These are phyloP conservation scores for Ceratocystis papillata DNA, from an alignment of 2,329 filamentous ascomycete species.

Conservation along the genomic window DNA sequence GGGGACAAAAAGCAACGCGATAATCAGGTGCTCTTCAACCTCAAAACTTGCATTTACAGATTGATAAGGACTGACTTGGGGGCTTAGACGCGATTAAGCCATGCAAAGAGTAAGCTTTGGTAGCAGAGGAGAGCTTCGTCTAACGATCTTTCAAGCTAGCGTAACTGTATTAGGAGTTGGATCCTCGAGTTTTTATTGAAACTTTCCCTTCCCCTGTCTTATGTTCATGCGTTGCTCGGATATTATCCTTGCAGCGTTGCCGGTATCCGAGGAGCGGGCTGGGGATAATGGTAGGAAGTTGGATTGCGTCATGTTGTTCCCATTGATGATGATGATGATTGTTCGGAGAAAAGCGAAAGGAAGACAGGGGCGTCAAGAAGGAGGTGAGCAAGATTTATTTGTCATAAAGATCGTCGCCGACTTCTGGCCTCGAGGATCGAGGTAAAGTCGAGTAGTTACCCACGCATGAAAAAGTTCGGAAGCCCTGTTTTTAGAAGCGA, in stretches of 20 bases:
- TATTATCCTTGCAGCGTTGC: conserved; percentile 19
- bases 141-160: not conserved
- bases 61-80: not conserved
- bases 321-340: not conserved
- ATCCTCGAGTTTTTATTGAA: not conserved
- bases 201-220: conserved; percentile 4
- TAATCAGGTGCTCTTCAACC: not conserved
- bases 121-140: not conserved
- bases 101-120: too few relatives aligned
- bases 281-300: not conserved
- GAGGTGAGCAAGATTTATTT: not conserved
- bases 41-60: not conserved
- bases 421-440: not conserved
- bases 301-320: conserved; percentile 18
- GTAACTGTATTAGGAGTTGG: not conserved
- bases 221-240: conserved; percentile 15
- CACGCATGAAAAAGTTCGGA: too few relatives aligned
- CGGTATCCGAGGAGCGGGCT: conserved; percentile 17
- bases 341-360: not conserved
- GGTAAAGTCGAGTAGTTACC: too few relatives aligned
- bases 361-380: not conserved
- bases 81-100: too few relatives aligned
- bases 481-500: too few relatives aligned
- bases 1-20: too few relatives aligned
- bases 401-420: not conserved